phyloP scores from a whole-genome alignment of 768 basidiomycete genomes.

The Mycena alexandri region DNA sequence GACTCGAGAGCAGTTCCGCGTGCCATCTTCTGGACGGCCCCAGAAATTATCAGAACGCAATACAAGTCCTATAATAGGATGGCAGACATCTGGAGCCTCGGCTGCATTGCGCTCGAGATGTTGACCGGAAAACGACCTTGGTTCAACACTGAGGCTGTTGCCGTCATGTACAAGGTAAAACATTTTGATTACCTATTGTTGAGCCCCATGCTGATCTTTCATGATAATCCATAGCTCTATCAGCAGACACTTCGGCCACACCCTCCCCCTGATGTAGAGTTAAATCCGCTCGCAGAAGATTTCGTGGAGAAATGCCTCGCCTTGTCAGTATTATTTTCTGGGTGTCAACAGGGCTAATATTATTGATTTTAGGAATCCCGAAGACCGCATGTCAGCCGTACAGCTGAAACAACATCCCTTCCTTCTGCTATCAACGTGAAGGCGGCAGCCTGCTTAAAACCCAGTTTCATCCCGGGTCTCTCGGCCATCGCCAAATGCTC shows the following conservation, averaged over 20 bases:
- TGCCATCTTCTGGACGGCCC: slow-evolving; percentile 81
- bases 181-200: slow-evolving; percentile 12
- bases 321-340: slow-evolving; percentile 30
- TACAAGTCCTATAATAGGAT: slow-evolving; percentile 73
- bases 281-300: slow-evolving; percentile 21
- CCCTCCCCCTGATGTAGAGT: slow-evolving; percentile 16
- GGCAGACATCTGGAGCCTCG: slow-evolving; percentile 86
- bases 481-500: neutral
- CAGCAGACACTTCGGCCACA: slow-evolving; percentile 30
- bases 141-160: slow-evolving; percentile 74
- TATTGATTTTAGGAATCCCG: slow-evolving; percentile 24
- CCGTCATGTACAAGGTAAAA: slow-evolving; percentile 79
- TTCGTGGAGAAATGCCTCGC: slow-evolving; percentile 35
- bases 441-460: slow-evolving; percentile 4
- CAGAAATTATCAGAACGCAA: slow-evolving; percentile 60
- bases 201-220: slow-evolving; percentile 12
- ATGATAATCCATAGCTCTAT: slow-evolving; percentile 25
- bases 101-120: slow-evolving; percentile 87
- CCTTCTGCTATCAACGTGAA: slow-evolving; percentile 3
- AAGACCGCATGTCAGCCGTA: slow-evolving; percentile 27
- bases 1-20: slow-evolving; percentile 53
- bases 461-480: slow-evolving; percentile 21
- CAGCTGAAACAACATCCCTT: slow-evolving; percentile 23
- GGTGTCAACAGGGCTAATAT: slow-evolving; percentile 12
- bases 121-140: slow-evolving; percentile 82